A percentile compares a stretch with the other conserved stretches of the same genome.
Evolutionary conservation across 345 rosid genomes (phyloP).

Genomic region (Pseudoturritis turrita): DNA sequence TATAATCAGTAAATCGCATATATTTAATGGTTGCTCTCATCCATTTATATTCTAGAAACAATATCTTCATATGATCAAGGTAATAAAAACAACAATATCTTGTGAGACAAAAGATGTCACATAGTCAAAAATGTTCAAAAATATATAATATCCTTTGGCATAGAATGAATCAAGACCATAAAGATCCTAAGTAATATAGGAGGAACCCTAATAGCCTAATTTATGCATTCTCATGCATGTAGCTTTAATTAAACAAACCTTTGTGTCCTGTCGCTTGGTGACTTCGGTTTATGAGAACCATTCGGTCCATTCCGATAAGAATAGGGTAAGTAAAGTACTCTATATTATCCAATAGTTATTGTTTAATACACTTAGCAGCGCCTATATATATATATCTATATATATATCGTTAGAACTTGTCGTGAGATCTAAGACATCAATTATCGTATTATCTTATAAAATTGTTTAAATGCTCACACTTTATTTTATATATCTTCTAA

Average conservation of each 20-base stretch:
- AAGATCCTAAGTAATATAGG: constrained; percentile 27
- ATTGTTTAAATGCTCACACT: neutral
- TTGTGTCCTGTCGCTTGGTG: constrained; percentile 13
- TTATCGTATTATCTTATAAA: constrained; percentile 4
- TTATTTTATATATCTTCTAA: neutral
- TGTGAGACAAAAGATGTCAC: constrained; percentile 3
- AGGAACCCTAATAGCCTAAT: constrained; percentile 9
- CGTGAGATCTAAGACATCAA: neutral
- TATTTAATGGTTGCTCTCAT: neutral
- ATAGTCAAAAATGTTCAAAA: constrained; percentile 20
- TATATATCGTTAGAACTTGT: neutral
- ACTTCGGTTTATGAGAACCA: constrained; percentile 13
- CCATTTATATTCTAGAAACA: constrained; percentile 7
- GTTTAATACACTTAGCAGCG: neutral
- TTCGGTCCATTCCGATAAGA: constrained; percentile 22
- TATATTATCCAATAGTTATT: neutral
- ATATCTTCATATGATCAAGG: neutral
- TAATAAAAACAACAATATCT: constrained; percentile 22
- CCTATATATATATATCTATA: too few relatives aligned
- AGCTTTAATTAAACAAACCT: constrained; percentile 19
- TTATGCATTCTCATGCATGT: constrained; percentile 10
- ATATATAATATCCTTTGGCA: constrained; percentile 21
- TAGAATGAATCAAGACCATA: constrained; percentile 16
- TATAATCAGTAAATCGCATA: neutral
- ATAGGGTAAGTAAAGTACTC: neutral